Conservation (phyloP, 2,329 filamentous ascomycete genomes). For the Monilinia fructigena region DNA sequence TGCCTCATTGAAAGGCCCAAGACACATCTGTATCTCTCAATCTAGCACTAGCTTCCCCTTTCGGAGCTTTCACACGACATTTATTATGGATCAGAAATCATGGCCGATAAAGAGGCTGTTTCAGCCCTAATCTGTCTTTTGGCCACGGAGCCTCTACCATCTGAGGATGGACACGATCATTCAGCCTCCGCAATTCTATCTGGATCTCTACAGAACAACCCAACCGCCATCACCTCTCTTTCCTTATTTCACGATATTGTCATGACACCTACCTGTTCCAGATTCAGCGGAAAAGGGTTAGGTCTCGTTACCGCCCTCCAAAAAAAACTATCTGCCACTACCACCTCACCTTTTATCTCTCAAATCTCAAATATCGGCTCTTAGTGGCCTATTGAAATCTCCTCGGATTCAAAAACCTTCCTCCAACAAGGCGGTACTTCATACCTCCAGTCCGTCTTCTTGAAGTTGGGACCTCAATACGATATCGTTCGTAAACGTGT, state of each 20-base stretch:
- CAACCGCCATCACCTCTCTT: conserved; percentile 55
- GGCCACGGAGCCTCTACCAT: conserved; percentile 31
- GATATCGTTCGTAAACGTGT: conserved; percentile 53
- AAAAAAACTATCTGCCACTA: conserved; percentile 26
- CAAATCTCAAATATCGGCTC: conserved; percentile 47
- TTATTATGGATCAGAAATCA: conserved; percentile 65
- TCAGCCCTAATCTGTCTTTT: conserved; percentile 59
- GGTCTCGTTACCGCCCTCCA: conserved; percentile 36
- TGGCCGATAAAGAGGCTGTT: conserved; percentile 54
- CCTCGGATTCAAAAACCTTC: conserved; percentile 54
- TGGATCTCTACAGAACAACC: conserved; percentile 63
- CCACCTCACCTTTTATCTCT: conserved; percentile 35
- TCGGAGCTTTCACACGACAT: conserved; percentile 66
- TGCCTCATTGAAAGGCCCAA: conserved; percentile 49
- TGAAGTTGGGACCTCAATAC: conserved; percentile 49
- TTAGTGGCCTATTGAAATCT: conserved; percentile 58
- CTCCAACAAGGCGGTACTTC: conserved; percentile 54
- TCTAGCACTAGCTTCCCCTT: conserved; percentile 52
- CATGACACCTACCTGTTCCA: conserved; percentile 35
- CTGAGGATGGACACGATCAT: conserved; percentile 32
- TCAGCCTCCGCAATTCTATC: conserved; percentile 58
- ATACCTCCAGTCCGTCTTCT: conserved; percentile 53
- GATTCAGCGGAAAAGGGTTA: conserved; percentile 17
- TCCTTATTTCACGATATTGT: conserved; percentile 47
- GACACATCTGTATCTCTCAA: conserved; percentile 34